Conservation (phyloP, 306 rosid genomes). For the Glycyrrhiza uralensis region DNA sequence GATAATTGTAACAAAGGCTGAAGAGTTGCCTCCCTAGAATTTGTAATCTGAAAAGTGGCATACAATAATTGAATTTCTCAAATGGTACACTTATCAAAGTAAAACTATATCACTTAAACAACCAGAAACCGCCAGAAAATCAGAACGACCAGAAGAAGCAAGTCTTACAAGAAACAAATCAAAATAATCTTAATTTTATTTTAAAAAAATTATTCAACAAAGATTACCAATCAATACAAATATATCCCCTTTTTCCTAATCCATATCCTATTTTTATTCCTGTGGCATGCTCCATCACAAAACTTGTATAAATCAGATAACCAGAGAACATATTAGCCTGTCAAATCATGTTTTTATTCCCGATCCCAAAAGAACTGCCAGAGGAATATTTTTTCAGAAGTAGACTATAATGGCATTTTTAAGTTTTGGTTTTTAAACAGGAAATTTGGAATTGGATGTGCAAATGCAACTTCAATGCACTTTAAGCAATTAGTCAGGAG, state of each 20-base stretch:
- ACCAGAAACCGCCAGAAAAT: background rate
- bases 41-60: slow-evolving; percentile 49
- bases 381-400: background rate
- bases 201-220: background rate
- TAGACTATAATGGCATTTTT: background rate
- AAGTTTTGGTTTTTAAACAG: background rate
- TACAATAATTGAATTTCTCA: background rate
- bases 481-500: background rate
- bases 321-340: background rate
- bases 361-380: background rate
- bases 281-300: background rate
- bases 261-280: background rate
- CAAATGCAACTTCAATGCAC: slow-evolving; percentile 21
- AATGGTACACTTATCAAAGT: background rate
- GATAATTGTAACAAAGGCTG: slow-evolving; percentile 72
- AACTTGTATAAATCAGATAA: background rate
- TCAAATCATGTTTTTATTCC: background rate
- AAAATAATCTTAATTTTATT: background rate
- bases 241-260: slow-evolving; percentile 1
- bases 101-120: background rate
- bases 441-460: background rate
- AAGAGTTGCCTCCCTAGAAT: slow-evolving; percentile 58
- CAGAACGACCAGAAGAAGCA: slow-evolving; percentile 7
- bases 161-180: background rate
- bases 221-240: background rate